Base-by-base conservation (phyloP, 345 rosid genomes). In the Eucalyptus guilfoylei region DNA sequence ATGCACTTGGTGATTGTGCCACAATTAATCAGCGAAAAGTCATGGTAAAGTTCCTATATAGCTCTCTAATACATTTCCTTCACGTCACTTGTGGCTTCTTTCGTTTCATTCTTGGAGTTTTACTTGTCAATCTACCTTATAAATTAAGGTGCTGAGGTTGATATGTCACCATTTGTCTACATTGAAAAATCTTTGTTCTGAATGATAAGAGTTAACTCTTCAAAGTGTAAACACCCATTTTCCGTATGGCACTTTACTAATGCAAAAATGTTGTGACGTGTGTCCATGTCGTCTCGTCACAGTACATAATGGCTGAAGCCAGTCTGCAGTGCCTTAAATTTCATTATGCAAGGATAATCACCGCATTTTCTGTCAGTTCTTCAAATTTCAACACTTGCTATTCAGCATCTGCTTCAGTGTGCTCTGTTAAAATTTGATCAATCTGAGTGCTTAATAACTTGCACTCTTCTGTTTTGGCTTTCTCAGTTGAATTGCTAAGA, bases 1-100 rank as follows among this genome's bases (percentile, higher is more conserved):
- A 98, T 89, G 98, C 99, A 80, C 99, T 98, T 50, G 99, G 99
- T 90, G 99, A 98, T 89, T 98, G 99, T n/a, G 99, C 99, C 86
- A 97, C 99, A 89, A 92, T 98, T 76, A 97, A 97, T 91, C 99
- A 97, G 92, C 97, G 99, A 12, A 94, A 93, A 97, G 99, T 98
- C 96, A 95, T 98, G 99, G 99, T 97, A 96, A 34, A 26, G 32
- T 44, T 48, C 47, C 47, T 40, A 40, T 11, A 76, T 21, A 37
- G 47, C 85, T 76, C 14, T 76, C 28, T 76, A 21, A 76, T 76
- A 37, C 9, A 40, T 21, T 76, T 76, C 30, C 12, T 40, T 76
- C 85, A 11, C 7, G 6, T 21, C 0, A 8, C 4, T 3, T 76
- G 9, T 40, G 85, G 47, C 30, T 76, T 76, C 85, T 40, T 40